Percentiles rank a stretch among this genome's conserved stretches.
Conservation (phyloP, 179 eudicot species). For the Nepenthes alata region DNA sequence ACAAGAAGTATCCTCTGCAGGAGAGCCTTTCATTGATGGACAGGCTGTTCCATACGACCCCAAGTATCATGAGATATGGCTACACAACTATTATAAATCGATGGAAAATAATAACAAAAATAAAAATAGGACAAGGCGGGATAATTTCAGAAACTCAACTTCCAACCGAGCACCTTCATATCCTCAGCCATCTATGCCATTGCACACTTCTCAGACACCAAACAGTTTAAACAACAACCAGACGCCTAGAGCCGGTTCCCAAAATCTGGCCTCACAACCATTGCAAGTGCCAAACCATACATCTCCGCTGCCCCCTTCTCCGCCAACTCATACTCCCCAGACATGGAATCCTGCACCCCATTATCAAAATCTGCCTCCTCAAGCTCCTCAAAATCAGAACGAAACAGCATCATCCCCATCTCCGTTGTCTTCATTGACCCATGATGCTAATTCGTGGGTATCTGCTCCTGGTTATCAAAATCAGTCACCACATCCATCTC, state of each 20-base stretch:
- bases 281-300: neutral
- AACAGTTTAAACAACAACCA: neutral
- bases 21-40: slow-evolving; percentile 89
- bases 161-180: neutral
- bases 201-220: neutral
- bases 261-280: neutral
- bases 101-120: slow-evolving; percentile 18
- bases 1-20: slow-evolving; percentile 21
- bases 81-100: slow-evolving; percentile 74
- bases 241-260: neutral
- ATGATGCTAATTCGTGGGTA: too few species aligned
- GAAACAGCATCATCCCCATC: too few species aligned
- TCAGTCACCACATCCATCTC: too few species aligned
- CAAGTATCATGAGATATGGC: slow-evolving; percentile 87
- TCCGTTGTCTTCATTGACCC: too few species aligned
- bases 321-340: neutral
- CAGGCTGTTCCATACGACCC: slow-evolving; percentile 96
- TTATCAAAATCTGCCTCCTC: neutral
- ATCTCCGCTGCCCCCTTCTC: neutral
- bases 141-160: neutral
- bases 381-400: neutral
- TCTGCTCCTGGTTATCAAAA: too few species aligned
- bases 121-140: neutral
- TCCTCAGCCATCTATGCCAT: neutral
- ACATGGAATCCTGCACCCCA: neutral